A percentile compares a stretch with the other conserved stretches of the same genome.
Evolutionary conservation across 2,329 filamentous ascomycete species (phyloP).

Genomic region (Penicillium sp.): DNA sequence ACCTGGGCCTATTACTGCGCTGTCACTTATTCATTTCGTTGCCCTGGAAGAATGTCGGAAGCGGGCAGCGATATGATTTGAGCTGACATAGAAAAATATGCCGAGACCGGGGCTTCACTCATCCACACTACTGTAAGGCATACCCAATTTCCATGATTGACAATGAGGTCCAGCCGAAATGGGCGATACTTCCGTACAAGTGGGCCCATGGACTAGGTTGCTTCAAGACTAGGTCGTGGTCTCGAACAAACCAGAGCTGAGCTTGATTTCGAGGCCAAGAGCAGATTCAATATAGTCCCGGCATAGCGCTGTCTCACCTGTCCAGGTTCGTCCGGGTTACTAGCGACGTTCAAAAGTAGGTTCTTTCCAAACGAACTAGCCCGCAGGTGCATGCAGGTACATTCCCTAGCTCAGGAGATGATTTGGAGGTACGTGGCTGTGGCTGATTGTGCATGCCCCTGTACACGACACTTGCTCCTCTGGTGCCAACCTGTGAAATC

Average conservation of each 20-base stretch:
- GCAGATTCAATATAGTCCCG: background rate
- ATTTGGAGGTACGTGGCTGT: background rate
- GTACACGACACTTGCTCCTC: background rate
- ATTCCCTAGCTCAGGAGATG: background rate
- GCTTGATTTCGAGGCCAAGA: background rate
- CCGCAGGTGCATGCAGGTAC: background rate
- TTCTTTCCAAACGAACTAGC: background rate
- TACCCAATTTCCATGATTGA: too few relatives aligned
- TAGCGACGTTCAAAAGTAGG: background rate
- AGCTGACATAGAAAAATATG: too few relatives aligned
- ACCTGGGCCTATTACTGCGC: too few relatives aligned
- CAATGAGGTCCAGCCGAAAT: background rate
- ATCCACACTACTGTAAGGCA: too few relatives aligned
- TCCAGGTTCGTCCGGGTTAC: background rate
- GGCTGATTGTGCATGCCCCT: background rate
- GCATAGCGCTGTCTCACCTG: background rate
- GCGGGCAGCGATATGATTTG: too few relatives aligned
- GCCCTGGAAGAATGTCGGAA: too few relatives aligned
- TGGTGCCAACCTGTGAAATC: background rate
- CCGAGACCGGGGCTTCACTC: too few relatives aligned
- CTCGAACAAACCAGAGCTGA: background rate
- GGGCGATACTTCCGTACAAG: background rate
- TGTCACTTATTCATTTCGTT: too few relatives aligned
- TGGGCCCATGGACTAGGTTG: background rate
- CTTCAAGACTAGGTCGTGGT: background rate